Evolutionary conservation across 306 rosid species (phyloP), one percentile per base, ranked within the genome.

Genomic region (Crotalaria pallida): DNA sequence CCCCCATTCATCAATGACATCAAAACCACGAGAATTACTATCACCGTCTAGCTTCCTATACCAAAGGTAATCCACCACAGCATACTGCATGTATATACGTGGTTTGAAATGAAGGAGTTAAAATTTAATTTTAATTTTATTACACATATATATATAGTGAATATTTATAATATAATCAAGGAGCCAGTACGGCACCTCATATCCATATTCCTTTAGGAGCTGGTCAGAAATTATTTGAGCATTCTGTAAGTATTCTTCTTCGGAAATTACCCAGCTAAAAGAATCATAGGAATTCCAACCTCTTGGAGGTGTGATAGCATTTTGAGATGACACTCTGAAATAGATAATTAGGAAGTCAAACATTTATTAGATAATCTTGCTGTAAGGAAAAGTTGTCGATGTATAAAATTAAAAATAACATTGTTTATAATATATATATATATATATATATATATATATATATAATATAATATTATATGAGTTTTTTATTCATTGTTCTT

Each of bases 201-300:
- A 78, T 65, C 82, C 78, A 65, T 38, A 43, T 49, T 0, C 12
- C 44, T 0, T 1, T 18, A 19, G 33, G 6, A 78, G 76, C 10
- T 10, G 57, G 4, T 58, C 7, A 40, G 73, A 40, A 27, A 78
- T 2, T 53, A 74, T 69, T 15, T 78, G 58, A 6, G 88, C 91
- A 80, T 61, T 88, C 22, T 80, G 65, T 55, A 85, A 74, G 80
- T 67, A 85, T 49, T 90, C 89, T 74, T 81, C 27, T 64, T 91
- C 88, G 0, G 91, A 80, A 67, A 88, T 60, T 16, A 81, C 82
- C 97, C 96, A 91, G 72, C 77, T 71, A 70, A 84, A 91, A 9
- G 88, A 70, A 77, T 91, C 88, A 19, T 86, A 91, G 7, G 97
- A 91, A 74, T 91, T 88, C 97, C 97, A 91, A 72, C 96, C 97